Conservation (phyloP, 441 rosid genomes). For the Erodium texanum region DNA sequence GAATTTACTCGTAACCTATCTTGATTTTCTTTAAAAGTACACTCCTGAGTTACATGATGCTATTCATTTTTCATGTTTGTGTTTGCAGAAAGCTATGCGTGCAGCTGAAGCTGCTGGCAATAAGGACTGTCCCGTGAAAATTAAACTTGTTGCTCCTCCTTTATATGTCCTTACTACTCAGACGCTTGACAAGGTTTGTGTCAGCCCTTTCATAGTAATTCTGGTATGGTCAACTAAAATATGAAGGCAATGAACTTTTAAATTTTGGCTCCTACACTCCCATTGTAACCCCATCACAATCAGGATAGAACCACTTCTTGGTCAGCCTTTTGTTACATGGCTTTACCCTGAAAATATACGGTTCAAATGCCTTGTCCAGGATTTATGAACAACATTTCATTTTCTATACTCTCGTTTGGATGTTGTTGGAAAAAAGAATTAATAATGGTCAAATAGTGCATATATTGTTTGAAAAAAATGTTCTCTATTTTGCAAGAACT, state of each 20-base stretch:
- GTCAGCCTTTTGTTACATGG: background rate
- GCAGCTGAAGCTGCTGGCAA: constrained; percentile 95
- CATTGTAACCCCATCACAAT: too few species aligned
- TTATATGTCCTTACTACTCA: constrained; percentile 93
- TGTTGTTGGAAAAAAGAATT: background rate
- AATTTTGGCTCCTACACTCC: too few species aligned
- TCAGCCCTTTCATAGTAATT: constrained; percentile 2
- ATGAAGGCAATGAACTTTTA: background rate
- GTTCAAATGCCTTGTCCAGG: background rate
- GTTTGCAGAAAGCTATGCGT: constrained; percentile 76
- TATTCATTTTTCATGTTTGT: constrained; percentile 11
- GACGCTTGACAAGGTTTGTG: constrained; percentile 85
- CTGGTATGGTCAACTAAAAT: background rate
- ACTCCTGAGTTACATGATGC: background rate
- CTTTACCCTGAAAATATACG: background rate
- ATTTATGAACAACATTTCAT: background rate
- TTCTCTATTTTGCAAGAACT: too few species aligned
- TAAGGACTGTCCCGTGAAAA: constrained; percentile 82
- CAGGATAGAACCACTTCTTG: too few species aligned
- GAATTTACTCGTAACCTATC: background rate
- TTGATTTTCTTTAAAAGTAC: background rate
- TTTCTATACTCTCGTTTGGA: background rate
- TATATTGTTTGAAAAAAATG: background rate
- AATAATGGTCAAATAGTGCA: too few species aligned
- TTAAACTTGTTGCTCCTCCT: constrained; percentile 93